Evolutionary conservation across 371 early-diverging fungal genomes (phyloP), one percentile per base, ranked within the genome.

Genomic region (Apophysomyces ossiformis): DNA sequence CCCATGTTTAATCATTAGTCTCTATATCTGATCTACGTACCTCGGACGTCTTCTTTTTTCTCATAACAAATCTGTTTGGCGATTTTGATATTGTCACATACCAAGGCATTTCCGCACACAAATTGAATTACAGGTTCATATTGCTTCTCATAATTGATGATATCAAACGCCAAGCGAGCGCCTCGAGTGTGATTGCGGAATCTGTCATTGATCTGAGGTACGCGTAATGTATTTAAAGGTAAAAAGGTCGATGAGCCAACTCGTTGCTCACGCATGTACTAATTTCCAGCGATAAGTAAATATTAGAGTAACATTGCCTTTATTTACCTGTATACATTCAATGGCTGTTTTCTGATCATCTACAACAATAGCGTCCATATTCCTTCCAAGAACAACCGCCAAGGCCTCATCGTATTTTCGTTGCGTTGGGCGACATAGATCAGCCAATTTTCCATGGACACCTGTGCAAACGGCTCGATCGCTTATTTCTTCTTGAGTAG

Each of bases 201-300:
- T 47, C 91, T 87, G 58, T 97, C 96, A 69, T 92, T 89, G 65
- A 93, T 78, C 6, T 89, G 81, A 69, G 91, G 90, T 9, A 85
- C 81, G 1, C 71, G 71, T 8, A 99, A 72, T 0, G 92, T 90
- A 63, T 95, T 93, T 15, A 99, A 78, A 1, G 99, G 99, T 44
- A 99, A 73, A 77, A 99, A 99, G 0, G 97, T 96, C 0, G 95
- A 94, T 59, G 92, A 89, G 7, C 98, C 97, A 7, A 90, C 81
- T 21, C 95, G 93, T 78, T 97, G 96, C 69, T 98, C 98, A 68
- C 95, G 86, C 82, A 99, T 81, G 71, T 95, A 96, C 79, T 88
- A 66, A 12, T 46, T 32, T 36, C 37, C 26, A 16, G 21, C 18
- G 15, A 1, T 7, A 60, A 12, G 47, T 63, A 39, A 12, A 16